Percentiles rank a stretch among this genome's conserved stretches.
These are phyloP conservation scores for Phaseolus coccineus DNA, from an alignment of 331 rosid genomes.

Conservation along the genomic window DNA sequence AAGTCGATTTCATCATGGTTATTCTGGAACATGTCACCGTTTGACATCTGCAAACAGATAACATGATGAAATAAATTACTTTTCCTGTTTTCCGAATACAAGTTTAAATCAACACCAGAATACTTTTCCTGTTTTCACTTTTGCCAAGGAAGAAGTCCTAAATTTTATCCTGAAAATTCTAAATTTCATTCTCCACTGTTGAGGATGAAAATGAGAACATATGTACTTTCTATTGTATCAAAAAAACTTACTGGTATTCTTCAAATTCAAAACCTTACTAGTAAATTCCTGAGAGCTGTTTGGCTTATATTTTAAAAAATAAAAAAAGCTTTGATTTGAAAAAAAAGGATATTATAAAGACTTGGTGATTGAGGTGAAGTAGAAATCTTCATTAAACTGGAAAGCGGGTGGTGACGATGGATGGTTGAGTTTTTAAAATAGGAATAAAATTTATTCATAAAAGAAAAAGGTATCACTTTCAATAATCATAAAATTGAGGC, in stretches of 20 bases:
- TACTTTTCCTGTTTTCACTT: not conserved
- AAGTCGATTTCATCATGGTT: constrained; percentile 97
- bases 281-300: constrained; percentile 26
- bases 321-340: not conserved
- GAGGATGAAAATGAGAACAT: constrained; percentile 17
- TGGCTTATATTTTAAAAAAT: constrained; percentile 8
- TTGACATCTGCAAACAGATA: constrained; percentile 86
- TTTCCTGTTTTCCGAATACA: not conserved
- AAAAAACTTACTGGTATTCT: not conserved
- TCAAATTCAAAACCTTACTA: constrained; percentile 6
- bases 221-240: not conserved
- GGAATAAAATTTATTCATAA: not conserved
- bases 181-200: not conserved
- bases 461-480: not conserved
- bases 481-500: not conserved
- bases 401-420: constrained; percentile 7
- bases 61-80: not conserved
- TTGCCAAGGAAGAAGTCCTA: not conserved
- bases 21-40: constrained; percentile 86
- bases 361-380: constrained; percentile 13
- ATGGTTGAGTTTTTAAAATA: constrained; percentile 28
- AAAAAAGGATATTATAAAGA: not conserved
- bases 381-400: not conserved
- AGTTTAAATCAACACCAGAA: not conserved
- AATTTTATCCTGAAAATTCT: not conserved